Evolutionary conservation across 345 rosid genomes (phyloP), one percentile per base, ranked within the genome.

Genomic region (Brassica rapa): DNA sequence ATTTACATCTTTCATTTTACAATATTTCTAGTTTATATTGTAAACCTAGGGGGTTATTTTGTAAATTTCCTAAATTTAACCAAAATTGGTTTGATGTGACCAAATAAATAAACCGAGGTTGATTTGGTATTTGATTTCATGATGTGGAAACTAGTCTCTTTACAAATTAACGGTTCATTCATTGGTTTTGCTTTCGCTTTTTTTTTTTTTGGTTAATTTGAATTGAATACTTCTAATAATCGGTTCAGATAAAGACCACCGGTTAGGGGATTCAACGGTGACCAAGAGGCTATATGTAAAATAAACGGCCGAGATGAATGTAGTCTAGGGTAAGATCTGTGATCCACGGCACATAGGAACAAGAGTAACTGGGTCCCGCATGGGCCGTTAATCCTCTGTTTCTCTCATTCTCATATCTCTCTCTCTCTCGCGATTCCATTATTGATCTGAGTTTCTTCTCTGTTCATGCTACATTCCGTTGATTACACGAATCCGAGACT

Each of bases 191-290:
- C 12, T 37, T 37, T 37, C 9, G 43, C 2, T 33, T 33, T 7
- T 33, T 33, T 32, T 32, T 32, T 32, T 2, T 25, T 25, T 25
- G 29, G 37, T 32, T 32, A 32, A 7, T 7, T 37, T 9, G 43
- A 41, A 41, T 41, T 41, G 53, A 24, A 55, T 1, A 21, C 62
- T 57, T 57, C 15, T 59, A 24, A 10, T 39, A 72, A n/a, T 27
- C 43, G 67, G 61, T 46, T 68, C 16, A 3, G 30, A 16, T 7
- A 8, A 10, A 59, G 24, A 53, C 24, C 59, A 16, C 59, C 69
- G 69, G 80, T 76, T 69, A 23, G 21, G 30, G 1, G 16, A 77
- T 61, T 24, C 21, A 51, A 53, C 64, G 8, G 32, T 23, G 29
- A 57, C 30, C 6, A 8, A 57, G 29, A 7, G 59, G 59, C 8